These are phyloP conservation scores for Tetragonia tetragonoides DNA, from an alignment of 148 eudicot species.

Conservation along the genomic window DNA sequence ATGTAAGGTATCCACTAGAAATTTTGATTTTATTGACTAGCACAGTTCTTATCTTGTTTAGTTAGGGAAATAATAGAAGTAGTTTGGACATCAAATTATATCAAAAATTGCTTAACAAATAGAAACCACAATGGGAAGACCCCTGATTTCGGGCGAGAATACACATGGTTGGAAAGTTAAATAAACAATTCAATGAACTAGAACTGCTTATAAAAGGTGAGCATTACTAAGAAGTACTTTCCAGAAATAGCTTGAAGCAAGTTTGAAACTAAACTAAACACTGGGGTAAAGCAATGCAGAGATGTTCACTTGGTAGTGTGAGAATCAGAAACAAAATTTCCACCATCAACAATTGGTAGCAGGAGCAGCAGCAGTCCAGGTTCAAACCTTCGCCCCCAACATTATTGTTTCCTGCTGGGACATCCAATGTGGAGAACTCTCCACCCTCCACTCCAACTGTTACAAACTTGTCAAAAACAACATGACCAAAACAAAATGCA, in stretches of 20 bases:
- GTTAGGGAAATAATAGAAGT: background rate
- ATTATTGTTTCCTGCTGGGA: conserved; percentile 1
- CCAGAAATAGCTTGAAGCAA: background rate
- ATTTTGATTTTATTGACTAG: background rate
- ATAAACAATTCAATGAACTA: background rate
- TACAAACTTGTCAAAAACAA: conserved; percentile 8
- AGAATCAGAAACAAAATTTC: conserved; percentile 14
- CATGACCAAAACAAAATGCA: background rate
- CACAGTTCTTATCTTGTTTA: background rate
- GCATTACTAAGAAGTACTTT: background rate
- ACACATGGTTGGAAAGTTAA: background rate
- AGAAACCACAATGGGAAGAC: background rate
- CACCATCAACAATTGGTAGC: conserved; percentile 16
- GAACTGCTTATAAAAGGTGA: background rate
- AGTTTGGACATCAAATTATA: background rate
- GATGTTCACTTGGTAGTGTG: background rate
- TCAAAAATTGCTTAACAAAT: background rate
- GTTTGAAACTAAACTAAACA: background rate
- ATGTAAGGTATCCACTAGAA: background rate
- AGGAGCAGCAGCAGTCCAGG: conserved; percentile 13
- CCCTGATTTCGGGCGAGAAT: no score
- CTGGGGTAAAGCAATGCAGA: background rate
- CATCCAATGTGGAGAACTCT: conserved; percentile 4
- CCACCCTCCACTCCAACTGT: conserved; percentile 11
- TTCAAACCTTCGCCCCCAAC: conserved; percentile 15